Evolutionary conservation across 2,329 filamentous ascomycete species (phyloP), one percentile per base, ranked within the genome.

Genomic region (Venturia effusa): DNA sequence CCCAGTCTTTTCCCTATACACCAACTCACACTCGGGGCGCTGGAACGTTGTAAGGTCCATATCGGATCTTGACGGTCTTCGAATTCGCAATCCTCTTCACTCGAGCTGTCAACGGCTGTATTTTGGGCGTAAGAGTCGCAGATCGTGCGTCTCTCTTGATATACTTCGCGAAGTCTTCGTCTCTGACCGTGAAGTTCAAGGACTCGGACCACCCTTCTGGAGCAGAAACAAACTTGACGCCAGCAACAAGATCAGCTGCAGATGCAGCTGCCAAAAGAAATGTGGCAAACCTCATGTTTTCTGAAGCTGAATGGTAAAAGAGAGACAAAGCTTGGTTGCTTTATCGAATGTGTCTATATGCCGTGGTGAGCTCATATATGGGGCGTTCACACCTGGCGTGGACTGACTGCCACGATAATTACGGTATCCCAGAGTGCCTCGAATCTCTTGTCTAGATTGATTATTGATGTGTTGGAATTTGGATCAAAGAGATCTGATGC

Each of bases 21-120:
- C 17, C 37, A 24, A 32, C 62, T 34, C 62, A 48, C 40, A 57
- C 48, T 63, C 60, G 19, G 8, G 43, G 19, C 11, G 62, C 63
- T 32, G 59, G 63, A n/a, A 64, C 39, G 27, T 40, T 40, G 45
- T 64, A 64, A 22, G 63, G 59, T 30, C 63, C 63, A 27, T 64
- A 63, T 8, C 63, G 59, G 22, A 64, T 41, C 34, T 64, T 64
- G 24, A 64, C 59, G 1, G 59, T 63, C 54, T 64, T 64, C 17
- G 40, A 37, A n/a, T 30, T 30, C 11, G 63, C 39, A 24, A 63
- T 43, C n/a, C n/a, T 37, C n/a, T 48, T 48, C 15, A 61, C 32
- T 6, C 61, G 43, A 30, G 45, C 22, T 8, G 24, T 6, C 34
- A 63, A 19, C 37, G 24, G n/a, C 40, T 63, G 61, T 34, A 34